A percentile compares a stretch with the other conserved stretches of the same genome.
Evolutionary conservation across 73 alveolate genomes (phyloP).

Genomic region (Tetrahymena borealis): DNA sequence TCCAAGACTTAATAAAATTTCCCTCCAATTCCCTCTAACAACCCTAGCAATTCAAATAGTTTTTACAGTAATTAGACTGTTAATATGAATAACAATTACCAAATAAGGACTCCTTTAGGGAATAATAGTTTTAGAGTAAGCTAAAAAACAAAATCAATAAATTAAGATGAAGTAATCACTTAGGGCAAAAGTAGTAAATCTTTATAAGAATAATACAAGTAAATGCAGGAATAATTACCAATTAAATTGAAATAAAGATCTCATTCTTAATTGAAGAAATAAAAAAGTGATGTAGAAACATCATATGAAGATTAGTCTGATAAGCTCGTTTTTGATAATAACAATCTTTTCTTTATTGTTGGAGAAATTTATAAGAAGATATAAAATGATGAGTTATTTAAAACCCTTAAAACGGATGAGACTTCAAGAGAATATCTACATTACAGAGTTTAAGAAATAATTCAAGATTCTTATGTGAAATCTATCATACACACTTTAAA

Average conservation of each 20-base stretch:
- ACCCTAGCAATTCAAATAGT: not conserved
- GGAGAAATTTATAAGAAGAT: not conserved
- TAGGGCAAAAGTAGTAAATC: not conserved
- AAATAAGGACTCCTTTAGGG: not conserved
- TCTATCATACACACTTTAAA: not conserved
- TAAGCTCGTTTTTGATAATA: not conserved
- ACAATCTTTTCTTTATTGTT: not conserved
- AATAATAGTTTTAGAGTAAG: not conserved
- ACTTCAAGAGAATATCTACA: not conserved
- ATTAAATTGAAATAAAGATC: not conserved
- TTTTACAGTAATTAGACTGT: not conserved
- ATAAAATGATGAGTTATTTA: not conserved
- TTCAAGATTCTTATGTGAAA: not conserved
- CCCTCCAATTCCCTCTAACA: not conserved
- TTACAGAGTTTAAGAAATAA: not conserved
- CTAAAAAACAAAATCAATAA: not conserved
- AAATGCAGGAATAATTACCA: not conserved
- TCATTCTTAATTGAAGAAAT: not conserved
- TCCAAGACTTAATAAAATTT: not conserved
- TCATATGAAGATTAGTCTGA: not conserved
- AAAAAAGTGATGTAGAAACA: not conserved
- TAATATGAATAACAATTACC: not conserved
- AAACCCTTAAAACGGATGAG: not conserved
- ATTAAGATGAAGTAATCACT: not conserved
- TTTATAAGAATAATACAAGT: not conserved